Evolutionary conservation across 192 early-diverging fungal genomes (phyloP).

Genomic region (Coemansia asiatica): DNA sequence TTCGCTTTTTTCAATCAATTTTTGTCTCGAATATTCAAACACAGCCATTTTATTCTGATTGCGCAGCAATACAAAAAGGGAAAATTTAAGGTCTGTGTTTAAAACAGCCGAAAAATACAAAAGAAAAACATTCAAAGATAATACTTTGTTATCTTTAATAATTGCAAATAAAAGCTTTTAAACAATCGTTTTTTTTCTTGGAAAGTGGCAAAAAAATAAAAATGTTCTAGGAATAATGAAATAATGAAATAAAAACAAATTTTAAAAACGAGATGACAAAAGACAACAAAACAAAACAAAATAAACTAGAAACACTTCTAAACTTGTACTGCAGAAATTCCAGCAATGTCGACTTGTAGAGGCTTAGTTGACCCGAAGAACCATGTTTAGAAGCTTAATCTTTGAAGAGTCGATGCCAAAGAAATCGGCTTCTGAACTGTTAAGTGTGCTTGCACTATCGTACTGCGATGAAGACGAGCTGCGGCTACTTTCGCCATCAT

Average conservation of each 20-base stretch:
- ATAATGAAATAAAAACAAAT: background rate
- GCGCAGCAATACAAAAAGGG: background rate
- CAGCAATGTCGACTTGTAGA: background rate
- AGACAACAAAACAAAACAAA: background rate
- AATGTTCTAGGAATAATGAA: background rate
- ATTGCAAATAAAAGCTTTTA: too few relatives aligned
- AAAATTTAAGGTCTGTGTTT: background rate
- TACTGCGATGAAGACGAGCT: conserved; percentile 33
- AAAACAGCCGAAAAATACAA: background rate
- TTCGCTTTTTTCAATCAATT: too few relatives aligned
- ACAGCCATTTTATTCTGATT: background rate
- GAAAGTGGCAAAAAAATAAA: background rate
- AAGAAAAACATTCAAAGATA: background rate
- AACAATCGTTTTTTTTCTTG: background rate
- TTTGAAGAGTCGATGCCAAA: conserved; percentile 46
- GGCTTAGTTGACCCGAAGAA: conserved; percentile 46
- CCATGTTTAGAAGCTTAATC: conserved; percentile 50
- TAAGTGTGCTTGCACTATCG: conserved; percentile 37
- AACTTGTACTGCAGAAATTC: background rate
- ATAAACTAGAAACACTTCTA: conserved; percentile 3
- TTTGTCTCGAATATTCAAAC: too few relatives aligned
- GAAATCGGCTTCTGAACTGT: conserved; percentile 34
- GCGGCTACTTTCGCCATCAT: conserved; percentile 37
- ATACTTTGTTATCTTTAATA: background rate
- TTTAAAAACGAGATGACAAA: background rate